Conservation (phyloP, 306 rosid genomes). For the Abrus precatorius region DNA sequence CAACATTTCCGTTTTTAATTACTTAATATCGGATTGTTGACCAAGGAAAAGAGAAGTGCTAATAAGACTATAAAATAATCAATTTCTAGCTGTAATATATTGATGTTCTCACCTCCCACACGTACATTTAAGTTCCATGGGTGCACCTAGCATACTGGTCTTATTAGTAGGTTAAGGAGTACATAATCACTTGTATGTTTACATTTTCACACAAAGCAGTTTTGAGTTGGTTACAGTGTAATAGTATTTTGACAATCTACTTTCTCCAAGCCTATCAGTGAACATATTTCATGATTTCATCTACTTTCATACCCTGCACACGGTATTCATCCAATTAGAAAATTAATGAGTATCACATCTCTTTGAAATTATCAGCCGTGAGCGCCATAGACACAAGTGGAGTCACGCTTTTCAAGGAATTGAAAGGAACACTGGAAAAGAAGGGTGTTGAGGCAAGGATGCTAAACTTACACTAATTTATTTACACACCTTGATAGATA, state of each 20-base stretch:
- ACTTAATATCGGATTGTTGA: background rate
- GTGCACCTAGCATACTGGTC: background rate
- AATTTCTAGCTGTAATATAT: background rate
- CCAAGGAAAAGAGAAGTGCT: background rate
- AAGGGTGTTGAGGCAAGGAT: slow-evolving; percentile 79
- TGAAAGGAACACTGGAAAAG: slow-evolving; percentile 69
- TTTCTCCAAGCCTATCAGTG: no score
- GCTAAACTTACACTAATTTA: slow-evolving; percentile 6
- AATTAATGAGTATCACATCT: slow-evolving; percentile 18
- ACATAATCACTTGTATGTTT: background rate
- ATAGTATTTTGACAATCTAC: background rate
- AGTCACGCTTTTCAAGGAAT: slow-evolving; percentile 71
- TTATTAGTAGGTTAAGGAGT: background rate
- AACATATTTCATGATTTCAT: background rate
- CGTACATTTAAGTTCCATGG: background rate
- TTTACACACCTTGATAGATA: background rate
- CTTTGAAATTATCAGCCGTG: slow-evolving; percentile 69
- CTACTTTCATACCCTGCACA: background rate
- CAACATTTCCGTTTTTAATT: background rate
- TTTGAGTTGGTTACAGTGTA: background rate
- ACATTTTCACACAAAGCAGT: slow-evolving; percentile 17
- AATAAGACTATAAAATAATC: background rate
- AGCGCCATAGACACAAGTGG: slow-evolving; percentile 94
- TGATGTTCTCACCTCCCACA: background rate
- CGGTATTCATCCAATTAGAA: background rate